phyloP scores from a whole-genome alignment of 345 rosid genomes.

The Gossypium bickii region DNA sequence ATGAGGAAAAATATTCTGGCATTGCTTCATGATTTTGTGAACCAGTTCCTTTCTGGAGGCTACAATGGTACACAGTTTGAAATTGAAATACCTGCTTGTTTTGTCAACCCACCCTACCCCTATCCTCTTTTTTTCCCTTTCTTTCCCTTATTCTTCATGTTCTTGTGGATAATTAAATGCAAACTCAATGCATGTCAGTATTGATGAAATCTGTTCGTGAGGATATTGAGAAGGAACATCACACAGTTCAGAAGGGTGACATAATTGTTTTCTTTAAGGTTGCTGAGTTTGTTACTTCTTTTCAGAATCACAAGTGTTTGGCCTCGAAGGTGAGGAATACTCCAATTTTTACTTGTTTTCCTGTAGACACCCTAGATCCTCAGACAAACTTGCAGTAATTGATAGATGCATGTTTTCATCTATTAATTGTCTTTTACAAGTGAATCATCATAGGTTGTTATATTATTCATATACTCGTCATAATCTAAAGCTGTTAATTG shows the following conservation, averaged over 20 bases:
- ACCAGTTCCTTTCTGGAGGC: conserved; percentile 76
- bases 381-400: background rate
- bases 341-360: background rate
- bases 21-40: conserved; percentile 70
- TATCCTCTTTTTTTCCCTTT: conserved; percentile 1
- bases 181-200: conserved; percentile 40
- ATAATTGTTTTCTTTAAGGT: conserved; percentile 66
- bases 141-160: background rate
- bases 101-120: background rate
- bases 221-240: conserved; percentile 87
- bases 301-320: conserved; percentile 64
- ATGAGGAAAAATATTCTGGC: conserved; percentile 47
- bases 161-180: conserved; percentile 13
- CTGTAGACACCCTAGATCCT: background rate
- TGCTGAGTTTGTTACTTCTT: conserved; percentile 74
- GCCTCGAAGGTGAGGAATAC: conserved; percentile 53
- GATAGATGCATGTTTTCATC: background rate
- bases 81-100: conserved; percentile 3
- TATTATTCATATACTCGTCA: background rate
- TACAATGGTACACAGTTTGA: conserved; percentile 62
- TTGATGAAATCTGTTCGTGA: conserved; percentile 76
- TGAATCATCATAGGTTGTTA: background rate
- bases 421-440: background rate
- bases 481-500: background rate
- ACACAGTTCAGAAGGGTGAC: conserved; percentile 69